phyloP scores from a whole-genome alignment of 768 basidiomycete species.

The Mrakia frigida region DNA sequence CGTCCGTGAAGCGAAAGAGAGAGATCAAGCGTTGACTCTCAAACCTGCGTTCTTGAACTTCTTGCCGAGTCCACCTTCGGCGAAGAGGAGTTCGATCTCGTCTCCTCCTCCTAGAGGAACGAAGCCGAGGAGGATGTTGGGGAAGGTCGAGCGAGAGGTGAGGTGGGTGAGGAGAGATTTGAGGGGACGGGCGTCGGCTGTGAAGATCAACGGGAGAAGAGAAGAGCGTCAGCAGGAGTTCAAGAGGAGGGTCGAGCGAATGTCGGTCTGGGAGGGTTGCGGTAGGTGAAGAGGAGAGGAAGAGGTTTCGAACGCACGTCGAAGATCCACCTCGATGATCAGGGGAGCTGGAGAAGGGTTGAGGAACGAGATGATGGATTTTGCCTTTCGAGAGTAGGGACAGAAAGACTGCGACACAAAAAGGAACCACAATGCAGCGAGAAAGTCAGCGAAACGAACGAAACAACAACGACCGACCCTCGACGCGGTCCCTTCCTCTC shows the following conservation, averaged over 20 bases:
- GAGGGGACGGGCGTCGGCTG: slow-evolving; percentile 40
- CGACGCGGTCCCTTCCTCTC: too few relatives aligned
- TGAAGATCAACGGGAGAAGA: not conserved
- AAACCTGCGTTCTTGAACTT: slow-evolving; percentile 20
- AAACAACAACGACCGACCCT: not conserved
- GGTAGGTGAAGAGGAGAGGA: not conserved
- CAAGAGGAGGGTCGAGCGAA: not conserved
- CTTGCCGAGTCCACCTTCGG: slow-evolving; percentile 41
- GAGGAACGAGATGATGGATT: slow-evolving; percentile 40
- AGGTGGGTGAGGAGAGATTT: slow-evolving; percentile 41
- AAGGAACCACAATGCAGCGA: not conserved
- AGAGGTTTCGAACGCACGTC: slow-evolving; percentile 37
- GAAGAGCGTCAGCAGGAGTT: not conserved
- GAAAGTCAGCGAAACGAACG: not conserved
- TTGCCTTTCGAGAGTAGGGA: slow-evolving; percentile 44
- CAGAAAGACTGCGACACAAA: slow-evolving; percentile 41
- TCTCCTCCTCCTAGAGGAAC: slow-evolving; percentile 43
- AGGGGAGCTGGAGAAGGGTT: slow-evolving; percentile 39
- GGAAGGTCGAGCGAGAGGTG: slow-evolving; percentile 44
- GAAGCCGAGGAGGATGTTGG: slow-evolving; percentile 44
- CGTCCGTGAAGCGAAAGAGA: not conserved
- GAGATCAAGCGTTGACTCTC: not conserved
- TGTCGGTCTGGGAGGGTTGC: not conserved
- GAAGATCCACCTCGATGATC: slow-evolving; percentile 43
- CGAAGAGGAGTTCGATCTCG: slow-evolving; percentile 42